Conservation (phyloP, 305 asterid genomes). For the Solanum hybrid region DNA sequence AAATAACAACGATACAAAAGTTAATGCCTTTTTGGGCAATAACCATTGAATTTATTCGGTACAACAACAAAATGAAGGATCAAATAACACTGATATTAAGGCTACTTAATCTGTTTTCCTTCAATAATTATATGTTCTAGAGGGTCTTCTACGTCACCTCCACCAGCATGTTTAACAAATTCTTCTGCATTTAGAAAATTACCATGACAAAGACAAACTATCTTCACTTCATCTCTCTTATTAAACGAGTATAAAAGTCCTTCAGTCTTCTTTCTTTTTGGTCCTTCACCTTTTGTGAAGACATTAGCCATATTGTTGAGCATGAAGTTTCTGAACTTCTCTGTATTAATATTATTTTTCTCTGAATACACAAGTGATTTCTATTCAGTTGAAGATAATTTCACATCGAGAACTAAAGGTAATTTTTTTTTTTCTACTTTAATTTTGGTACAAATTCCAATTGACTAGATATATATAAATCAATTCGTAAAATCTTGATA, state of each 20-base stretch:
- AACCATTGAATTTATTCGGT: not conserved
- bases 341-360: not conserved
- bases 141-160: not conserved
- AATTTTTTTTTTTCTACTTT: not conserved
- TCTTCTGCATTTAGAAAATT: not conserved
- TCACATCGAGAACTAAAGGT: not conserved
- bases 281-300: not conserved
- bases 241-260: not conserved
- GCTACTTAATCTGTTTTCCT: not conserved
- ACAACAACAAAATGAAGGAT: not conserved
- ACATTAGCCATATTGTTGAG: slow-evolving; percentile 8
- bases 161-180: slow-evolving; percentile 7
- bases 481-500: slow-evolving; percentile 25
- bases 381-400: not conserved
- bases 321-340: slow-evolving; percentile 3
- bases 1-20: not conserved
- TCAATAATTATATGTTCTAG: not conserved
- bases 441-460: not conserved
- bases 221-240: not conserved
- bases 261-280: not conserved
- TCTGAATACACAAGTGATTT: not conserved
- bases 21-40: not conserved
- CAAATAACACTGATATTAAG: not conserved
- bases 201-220: slow-evolving; percentile 9
- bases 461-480: not conserved